These are phyloP conservation scores for Bocquillonia castaneifolia DNA, from an alignment of 441 rosid genomes.

Conservation along the genomic window DNA sequence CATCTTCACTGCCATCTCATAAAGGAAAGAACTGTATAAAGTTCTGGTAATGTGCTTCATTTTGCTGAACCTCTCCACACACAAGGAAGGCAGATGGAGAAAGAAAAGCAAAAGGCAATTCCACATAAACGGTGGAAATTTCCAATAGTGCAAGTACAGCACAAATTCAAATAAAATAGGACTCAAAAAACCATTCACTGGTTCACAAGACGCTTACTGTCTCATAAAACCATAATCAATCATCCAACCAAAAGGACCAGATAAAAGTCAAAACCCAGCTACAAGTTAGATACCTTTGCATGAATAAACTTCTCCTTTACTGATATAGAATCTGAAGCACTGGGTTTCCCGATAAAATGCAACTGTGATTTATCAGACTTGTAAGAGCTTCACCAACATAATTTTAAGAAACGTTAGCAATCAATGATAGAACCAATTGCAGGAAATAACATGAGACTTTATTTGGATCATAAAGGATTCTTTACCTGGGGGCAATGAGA, in stretches of 20 bases:
- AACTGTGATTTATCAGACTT: slow-evolving; percentile 62
- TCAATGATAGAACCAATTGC: slow-evolving; percentile 15
- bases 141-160: too few relatives aligned
- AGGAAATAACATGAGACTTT: not conserved
- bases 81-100: not conserved
- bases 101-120: not conserved
- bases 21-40: not conserved
- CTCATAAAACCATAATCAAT: slow-evolving; percentile 15
- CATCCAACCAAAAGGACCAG: not conserved
- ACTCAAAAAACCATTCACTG: not conserved
- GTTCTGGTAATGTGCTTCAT: not conserved
- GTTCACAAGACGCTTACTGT: not conserved
- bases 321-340: slow-evolving; percentile 71
- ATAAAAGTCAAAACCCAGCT: slow-evolving; percentile 11
- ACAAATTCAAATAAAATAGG: not conserved
- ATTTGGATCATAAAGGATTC: slow-evolving; percentile 17
- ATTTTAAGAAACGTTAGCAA: slow-evolving; percentile 27
- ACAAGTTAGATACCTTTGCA: slow-evolving; percentile 59
- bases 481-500: slow-evolving; percentile 61
- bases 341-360: slow-evolving; percentile 60
- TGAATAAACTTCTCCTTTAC: slow-evolving; percentile 97
- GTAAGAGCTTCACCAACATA: slow-evolving; percentile 43
- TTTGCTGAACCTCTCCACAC: not conserved
- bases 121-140: not conserved
- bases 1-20: not conserved